Evolutionary conservation across 164 flowering plant genomes (phyloP).

Genomic region (Akebia trifoliata): DNA sequence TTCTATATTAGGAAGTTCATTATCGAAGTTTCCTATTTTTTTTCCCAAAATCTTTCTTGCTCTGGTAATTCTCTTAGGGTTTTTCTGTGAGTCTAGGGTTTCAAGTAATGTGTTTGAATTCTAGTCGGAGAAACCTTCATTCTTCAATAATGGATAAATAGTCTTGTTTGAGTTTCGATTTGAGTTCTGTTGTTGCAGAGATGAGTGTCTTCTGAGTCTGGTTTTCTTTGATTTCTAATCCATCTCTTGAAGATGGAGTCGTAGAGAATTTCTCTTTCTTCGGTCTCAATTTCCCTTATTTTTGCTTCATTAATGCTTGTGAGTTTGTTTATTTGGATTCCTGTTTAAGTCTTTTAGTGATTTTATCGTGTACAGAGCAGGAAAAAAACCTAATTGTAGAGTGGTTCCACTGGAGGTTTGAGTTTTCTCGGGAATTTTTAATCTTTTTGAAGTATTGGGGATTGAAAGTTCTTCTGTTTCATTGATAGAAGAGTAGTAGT

Average conservation of each 20-base stretch:
- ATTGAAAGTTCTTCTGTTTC: constrained; percentile 2
- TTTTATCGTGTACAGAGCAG: constrained; percentile 13
- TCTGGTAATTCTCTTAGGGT: background rate
- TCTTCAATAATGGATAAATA: background rate
- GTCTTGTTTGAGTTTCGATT: background rate
- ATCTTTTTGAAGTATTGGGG: constrained; percentile 3
- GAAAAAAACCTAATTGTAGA: constrained; percentile 2
- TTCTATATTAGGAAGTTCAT: background rate
- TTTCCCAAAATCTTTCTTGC: background rate
- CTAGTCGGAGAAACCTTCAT: constrained; percentile 1
- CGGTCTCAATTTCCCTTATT: no score
- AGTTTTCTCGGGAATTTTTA: constrained; percentile 3
- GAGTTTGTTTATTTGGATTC: constrained; percentile 1
- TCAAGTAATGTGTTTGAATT: constrained; percentile 17
- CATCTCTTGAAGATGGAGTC: constrained; percentile 38
- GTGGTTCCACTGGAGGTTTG: constrained; percentile 4
- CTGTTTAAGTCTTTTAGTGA: background rate
- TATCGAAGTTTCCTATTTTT: background rate
- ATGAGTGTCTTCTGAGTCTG: constrained; percentile 41
- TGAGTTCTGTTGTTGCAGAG: constrained; percentile 4
- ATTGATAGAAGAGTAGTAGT: background rate
- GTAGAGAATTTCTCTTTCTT: constrained; percentile 14
- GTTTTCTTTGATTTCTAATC: constrained; percentile 21
- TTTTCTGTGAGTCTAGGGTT: constrained; percentile 15
- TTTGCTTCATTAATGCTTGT: background rate